phyloP scores from a whole-genome alignment of 2,329 filamentous ascomycete genomes.

The Beauveria rudraprayagi region DNA sequence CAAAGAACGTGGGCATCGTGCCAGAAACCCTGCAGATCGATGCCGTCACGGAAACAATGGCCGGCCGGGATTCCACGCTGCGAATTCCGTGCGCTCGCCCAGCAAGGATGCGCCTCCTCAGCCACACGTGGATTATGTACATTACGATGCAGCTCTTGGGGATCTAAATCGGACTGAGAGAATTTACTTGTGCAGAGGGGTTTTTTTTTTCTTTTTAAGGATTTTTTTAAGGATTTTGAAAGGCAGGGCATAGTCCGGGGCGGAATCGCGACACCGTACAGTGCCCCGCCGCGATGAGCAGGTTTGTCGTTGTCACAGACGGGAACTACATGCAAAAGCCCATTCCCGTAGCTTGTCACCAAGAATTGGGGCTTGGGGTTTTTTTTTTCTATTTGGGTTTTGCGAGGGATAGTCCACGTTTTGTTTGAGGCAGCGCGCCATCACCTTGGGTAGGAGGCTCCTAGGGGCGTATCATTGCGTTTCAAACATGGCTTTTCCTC shows the following conservation, averaged over 20 bases:
- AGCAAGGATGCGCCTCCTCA: neutral
- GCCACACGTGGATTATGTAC: neutral
- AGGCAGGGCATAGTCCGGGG: constrained; percentile 6
- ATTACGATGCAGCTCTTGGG: neutral
- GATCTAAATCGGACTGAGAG: neutral
- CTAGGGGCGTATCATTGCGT: no score
- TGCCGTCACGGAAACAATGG: neutral
- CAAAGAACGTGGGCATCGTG: neutral
- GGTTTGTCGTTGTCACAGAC: neutral
- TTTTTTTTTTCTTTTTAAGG: no score
- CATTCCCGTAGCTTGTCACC: neutral
- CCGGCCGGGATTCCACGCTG: neutral
- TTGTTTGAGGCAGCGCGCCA: no score
- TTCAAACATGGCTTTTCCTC: no score
- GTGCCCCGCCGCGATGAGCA: no score
- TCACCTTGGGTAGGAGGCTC: no score
- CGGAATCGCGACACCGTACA: neutral
- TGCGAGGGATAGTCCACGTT: neutral
- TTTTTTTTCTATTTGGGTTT: neutral
- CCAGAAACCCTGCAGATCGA: neutral
- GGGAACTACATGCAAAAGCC: neutral
- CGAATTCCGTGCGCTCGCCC: neutral
- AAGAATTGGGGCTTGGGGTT: no score
- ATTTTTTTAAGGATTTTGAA: neutral
- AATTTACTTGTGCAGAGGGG: neutral